Conservation (phyloP, 805 yeast species). For the Saccharomycopsis sp. region DNA sequence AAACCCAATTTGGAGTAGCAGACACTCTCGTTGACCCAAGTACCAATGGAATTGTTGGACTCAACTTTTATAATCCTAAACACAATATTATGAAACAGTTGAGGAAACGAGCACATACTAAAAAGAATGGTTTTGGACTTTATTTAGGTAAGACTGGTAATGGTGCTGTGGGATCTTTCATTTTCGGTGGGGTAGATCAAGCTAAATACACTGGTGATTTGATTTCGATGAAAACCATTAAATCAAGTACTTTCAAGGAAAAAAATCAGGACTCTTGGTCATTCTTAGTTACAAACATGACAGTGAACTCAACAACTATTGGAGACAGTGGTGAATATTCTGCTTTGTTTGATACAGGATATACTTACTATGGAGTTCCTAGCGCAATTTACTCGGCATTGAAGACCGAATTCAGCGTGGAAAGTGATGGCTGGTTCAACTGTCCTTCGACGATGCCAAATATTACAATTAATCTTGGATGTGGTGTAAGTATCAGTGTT, state of each 20-base stretch:
- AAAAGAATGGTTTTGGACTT: constrained; percentile 3
- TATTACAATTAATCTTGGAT: neutral
- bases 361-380: neutral
- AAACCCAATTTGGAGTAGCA: constrained; percentile 4
- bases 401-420: neutral
- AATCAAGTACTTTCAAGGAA: neutral
- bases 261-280: constrained; percentile 2
- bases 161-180: neutral
- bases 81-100: neutral
- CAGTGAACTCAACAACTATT: neutral
- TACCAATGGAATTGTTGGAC: constrained; percentile 6
- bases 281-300: neutral
- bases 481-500: neutral
- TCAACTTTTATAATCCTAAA: neutral
- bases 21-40: neutral
- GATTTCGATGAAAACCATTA: constrained; percentile 1
- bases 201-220: constrained; percentile 3
- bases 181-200: constrained; percentile 10
- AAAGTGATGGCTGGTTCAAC: neutral
- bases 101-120: neutral
- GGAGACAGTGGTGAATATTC: neutral
- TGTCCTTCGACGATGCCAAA: neutral
- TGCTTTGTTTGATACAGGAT: neutral
- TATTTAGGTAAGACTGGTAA: constrained; percentile 5
- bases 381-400: neutral